Evolutionary conservation across 116 monocot species (phyloP), one percentile per base, ranked within the genome.

Genomic region (Dioscorea cayenensis): DNA sequence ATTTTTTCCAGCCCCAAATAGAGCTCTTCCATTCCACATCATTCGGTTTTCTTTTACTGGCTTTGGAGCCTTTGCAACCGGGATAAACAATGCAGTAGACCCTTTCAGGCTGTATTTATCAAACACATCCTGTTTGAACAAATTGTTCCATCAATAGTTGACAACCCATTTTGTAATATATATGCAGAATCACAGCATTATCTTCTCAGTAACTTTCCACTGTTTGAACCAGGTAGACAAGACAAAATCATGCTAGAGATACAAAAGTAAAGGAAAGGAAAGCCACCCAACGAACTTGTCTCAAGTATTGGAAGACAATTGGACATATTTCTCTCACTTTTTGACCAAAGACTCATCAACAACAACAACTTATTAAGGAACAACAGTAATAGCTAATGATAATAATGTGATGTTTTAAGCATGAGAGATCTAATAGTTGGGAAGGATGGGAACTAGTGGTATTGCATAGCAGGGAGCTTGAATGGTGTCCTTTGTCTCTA

Each of bases 391-490:
- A 65, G 35, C n/a, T 35, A 32, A 65, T 65, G 11, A 65, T 28
- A 65, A 14, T 65, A 10, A 65, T 14, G 1, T 35, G 32, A 3
- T 65, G 65, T 28, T 12, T 32, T 23, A 14, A 9, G 19, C 68
- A 69, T 72, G 76, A 52, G 52, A 16, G 69, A 19, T 51, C 32
- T 70, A 22, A 70, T 70, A 13, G 37, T 75, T 43, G 80, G 68
- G 51, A 81, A 78, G 65, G 83, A 75, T 49, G 84, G 71, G 73
- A 83, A 64, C 68, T n/a, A 90, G 37, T 64, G 83, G 86, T 21
- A 32, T 81, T 43, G 82, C 84, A 75, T 80, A n/a, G 90, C 23
- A 84, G 83, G 14, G 86, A 77, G 36, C 75, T 76, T 43, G 73
- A 71, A 72, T 78, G 64, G 48, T 79, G 68, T 37, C 58, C 73